Percentiles rank a stretch among this genome's conserved stretches.
phyloP scores from a whole-genome alignment of 2,329 filamentous ascomycete species.

The Colletotrichum sp. region DNA sequence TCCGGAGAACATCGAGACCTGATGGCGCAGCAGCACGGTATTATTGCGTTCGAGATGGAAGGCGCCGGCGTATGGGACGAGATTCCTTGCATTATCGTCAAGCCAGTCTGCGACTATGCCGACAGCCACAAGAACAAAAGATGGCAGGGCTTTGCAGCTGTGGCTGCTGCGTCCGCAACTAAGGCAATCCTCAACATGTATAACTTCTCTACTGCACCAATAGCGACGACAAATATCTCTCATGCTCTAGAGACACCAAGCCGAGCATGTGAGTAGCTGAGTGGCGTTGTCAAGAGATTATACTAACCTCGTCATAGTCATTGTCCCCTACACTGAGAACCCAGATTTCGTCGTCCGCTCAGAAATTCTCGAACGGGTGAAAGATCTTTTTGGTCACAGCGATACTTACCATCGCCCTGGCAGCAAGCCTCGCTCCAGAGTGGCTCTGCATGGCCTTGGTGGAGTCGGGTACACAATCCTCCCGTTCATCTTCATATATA shows the following conservation, averaged over 20 bases:
- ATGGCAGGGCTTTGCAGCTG: conserved; percentile 4
- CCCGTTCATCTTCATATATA: fast-evolving
- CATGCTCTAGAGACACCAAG: background rate
- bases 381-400: background rate
- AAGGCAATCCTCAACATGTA: conserved; percentile 25
- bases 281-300: fast-evolving
- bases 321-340: background rate
- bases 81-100: background rate
- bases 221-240: no score
- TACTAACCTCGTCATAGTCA: background rate
- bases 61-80: background rate
- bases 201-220: background rate
- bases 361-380: background rate
- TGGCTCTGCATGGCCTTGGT: background rate
- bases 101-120: conserved; percentile 23
- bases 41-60: conserved; percentile 6
- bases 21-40: background rate
- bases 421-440: background rate
- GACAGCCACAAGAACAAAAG: conserved; percentile 12
- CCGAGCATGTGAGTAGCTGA: background rate
- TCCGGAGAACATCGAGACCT: background rate
- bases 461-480: background rate
- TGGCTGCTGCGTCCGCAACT: conserved; percentile 33
- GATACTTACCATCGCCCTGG: fast-evolving
- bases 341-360: background rate